These are phyloP conservation scores for Trifolium fragiferum DNA, from an alignment of 306 rosid genomes.

Conservation along the genomic window DNA sequence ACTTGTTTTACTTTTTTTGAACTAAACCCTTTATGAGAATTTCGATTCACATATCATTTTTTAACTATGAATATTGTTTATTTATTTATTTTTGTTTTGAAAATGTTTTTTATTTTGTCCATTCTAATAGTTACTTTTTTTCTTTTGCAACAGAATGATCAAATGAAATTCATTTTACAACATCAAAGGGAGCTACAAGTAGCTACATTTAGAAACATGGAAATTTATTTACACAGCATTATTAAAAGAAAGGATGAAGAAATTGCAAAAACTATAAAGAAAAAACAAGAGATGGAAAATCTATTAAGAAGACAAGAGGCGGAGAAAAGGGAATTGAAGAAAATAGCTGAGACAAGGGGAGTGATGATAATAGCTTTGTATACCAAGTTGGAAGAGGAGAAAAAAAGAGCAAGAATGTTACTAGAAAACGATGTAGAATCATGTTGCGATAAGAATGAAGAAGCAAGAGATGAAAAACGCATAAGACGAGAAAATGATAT, in stretches of 20 bases:
- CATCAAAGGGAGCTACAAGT: conserved; percentile 62
- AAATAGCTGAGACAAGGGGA: conserved; percentile 65
- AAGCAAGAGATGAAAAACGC: neutral
- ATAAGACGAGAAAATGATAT: neutral
- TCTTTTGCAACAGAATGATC: conserved; percentile 57
- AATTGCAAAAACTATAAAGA: conserved; percentile 52
- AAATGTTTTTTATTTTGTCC: neutral
- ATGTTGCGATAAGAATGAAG: conserved; percentile 46
- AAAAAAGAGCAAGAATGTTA: conserved; percentile 4
- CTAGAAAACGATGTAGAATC: conserved; percentile 70
- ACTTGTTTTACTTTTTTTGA: too few species aligned
- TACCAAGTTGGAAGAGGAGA: conserved; percentile 53
- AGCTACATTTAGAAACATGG: conserved; percentile 47
- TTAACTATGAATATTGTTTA: too few species aligned
- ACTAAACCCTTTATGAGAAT: too few species aligned
- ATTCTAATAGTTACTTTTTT: neutral
- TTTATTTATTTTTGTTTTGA: too few species aligned
- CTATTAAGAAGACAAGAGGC: conserved; percentile 56
- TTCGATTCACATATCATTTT: too few species aligned
- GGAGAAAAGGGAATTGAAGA: conserved; percentile 68
- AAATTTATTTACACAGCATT: conserved; percentile 35
- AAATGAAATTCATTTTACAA: conserved; percentile 49
- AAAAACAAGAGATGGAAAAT: conserved; percentile 59
- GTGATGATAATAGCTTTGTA: conserved; percentile 52
- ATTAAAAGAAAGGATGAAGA: conserved; percentile 65